Evolutionary conservation across 352 stramenopile species (phyloP).

Genomic region (Bremia lactucae): DNA sequence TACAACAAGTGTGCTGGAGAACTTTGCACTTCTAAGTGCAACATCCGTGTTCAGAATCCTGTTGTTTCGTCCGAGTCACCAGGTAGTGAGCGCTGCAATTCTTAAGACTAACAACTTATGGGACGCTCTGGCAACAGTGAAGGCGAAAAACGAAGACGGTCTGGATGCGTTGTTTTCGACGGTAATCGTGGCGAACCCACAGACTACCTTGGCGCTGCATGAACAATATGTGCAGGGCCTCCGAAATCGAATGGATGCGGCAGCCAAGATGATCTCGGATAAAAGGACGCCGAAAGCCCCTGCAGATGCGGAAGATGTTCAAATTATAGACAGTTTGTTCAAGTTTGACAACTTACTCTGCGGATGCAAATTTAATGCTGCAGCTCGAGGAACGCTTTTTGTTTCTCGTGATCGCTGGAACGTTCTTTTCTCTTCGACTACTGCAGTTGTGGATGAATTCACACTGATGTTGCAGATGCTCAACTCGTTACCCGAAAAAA

Average conservation of each 20-base stretch:
- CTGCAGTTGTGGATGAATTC: conserved; percentile 36
- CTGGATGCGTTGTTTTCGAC: conserved; percentile 13
- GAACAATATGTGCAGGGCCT: conserved; percentile 35
- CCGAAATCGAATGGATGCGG: conserved; percentile 25
- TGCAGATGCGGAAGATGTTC: conserved; percentile 29
- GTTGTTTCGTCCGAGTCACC: conserved; percentile 34
- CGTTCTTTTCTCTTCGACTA: conserved; percentile 28
- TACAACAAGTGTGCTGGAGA: conserved; percentile 34
- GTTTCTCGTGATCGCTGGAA: conserved; percentile 34
- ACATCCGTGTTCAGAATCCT: conserved; percentile 41
- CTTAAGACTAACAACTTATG: conserved; percentile 21
- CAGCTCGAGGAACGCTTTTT: conserved; percentile 27
- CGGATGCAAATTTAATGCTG: conserved; percentile 29
- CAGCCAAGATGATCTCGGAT: conserved; percentile 22
- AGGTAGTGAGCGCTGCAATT: conserved; percentile 13
- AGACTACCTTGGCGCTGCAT: conserved; percentile 19
- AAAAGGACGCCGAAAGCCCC: conserved; percentile 15
- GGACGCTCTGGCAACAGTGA: conserved; percentile 16
- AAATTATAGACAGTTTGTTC: conserved; percentile 35
- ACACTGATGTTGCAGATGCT: conserved; percentile 42
- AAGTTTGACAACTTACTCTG: conserved; percentile 36
- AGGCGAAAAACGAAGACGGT: conserved; percentile 24
- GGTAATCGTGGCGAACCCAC: conserved; percentile 10
- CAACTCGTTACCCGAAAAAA: conserved; percentile 32
- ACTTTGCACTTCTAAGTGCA: conserved; percentile 27